These are phyloP conservation scores for Ogataea kodamae DNA, from an alignment of 805 yeast genomes.

Conservation along the genomic window DNA sequence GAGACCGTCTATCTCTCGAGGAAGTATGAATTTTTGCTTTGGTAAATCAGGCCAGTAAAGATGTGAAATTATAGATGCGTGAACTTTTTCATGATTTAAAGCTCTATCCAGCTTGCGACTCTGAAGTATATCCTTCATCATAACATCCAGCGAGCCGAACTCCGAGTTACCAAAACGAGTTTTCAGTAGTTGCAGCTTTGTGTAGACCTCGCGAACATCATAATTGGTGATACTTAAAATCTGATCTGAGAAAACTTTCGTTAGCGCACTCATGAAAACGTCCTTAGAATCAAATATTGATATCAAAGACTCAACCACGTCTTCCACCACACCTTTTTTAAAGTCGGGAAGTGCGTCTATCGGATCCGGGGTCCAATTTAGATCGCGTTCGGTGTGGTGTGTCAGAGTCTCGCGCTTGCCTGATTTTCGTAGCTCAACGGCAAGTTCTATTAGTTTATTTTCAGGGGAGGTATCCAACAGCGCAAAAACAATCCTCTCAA, in stretches of 20 bases:
- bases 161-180: slow-evolving; percentile 63
- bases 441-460: slow-evolving; percentile 49
- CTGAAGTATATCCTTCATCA: slow-evolving; percentile 69
- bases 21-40: slow-evolving; percentile 45
- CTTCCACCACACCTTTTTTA: slow-evolving; percentile 55
- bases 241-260: slow-evolving; percentile 53
- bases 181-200: slow-evolving; percentile 52
- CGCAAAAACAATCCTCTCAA: slow-evolving; percentile 66
- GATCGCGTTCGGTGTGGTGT: slow-evolving; percentile 42
- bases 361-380: slow-evolving; percentile 82
- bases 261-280: slow-evolving; percentile 62
- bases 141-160: slow-evolving; percentile 71
- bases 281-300: slow-evolving; percentile 71
- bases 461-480: slow-evolving; percentile 47
- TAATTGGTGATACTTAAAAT: slow-evolving; percentile 44
- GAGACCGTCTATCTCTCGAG: slow-evolving; percentile 39
- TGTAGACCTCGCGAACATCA: slow-evolving; percentile 37
- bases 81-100: slow-evolving; percentile 36
- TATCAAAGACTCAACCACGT: slow-evolving; percentile 66
- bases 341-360: slow-evolving; percentile 88
- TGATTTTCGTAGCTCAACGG: slow-evolving; percentile 45
- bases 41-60: slow-evolving; percentile 75
- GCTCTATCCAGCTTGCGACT: slow-evolving; percentile 46
- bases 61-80: slow-evolving; percentile 66
- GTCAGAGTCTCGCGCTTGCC: slow-evolving; percentile 25